Conservation (phyloP, 116 monocot genomes). For the Phalaenopsis hybrid region DNA sequence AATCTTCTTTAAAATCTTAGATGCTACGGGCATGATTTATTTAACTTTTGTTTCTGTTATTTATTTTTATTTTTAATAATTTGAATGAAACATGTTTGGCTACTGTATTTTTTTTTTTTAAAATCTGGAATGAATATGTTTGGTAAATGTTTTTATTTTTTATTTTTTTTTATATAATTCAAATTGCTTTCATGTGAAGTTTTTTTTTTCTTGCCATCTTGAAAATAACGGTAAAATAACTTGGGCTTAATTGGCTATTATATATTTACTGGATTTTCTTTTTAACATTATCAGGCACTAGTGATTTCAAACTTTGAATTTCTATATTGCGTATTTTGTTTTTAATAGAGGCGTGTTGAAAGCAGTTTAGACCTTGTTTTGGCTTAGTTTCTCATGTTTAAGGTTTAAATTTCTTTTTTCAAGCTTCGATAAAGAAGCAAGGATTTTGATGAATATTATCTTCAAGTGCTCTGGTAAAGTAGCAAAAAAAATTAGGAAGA, state of each 20-base stretch:
- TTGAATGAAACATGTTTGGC: no score
- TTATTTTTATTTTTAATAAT: no score
- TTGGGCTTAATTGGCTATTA: neutral
- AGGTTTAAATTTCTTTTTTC: neutral
- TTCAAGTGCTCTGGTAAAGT: neutral
- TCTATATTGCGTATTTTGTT: neutral
- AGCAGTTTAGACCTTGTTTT: neutral
- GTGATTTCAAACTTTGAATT: neutral
- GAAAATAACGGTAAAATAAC: neutral
- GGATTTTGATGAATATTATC: slow-evolving; percentile 3
- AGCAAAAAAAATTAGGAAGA: neutral
- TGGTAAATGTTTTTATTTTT: neutral
- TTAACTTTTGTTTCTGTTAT: no score
- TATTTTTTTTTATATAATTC: neutral
- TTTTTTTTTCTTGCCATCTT: neutral
- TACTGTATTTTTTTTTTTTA: no score
- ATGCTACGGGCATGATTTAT: neutral
- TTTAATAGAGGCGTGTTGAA: neutral
- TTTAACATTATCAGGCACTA: neutral
- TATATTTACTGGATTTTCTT: neutral
- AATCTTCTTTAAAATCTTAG: neutral
- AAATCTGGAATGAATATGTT: no score
- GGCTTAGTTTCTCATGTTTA: neutral
- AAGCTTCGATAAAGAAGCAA: neutral
- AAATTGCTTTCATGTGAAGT: no score